Percentiles rank a stretch among this genome's conserved stretches.
Evolutionary conservation across 441 rosid species (phyloP).

Genomic region (Gossypium schwendimanii): DNA sequence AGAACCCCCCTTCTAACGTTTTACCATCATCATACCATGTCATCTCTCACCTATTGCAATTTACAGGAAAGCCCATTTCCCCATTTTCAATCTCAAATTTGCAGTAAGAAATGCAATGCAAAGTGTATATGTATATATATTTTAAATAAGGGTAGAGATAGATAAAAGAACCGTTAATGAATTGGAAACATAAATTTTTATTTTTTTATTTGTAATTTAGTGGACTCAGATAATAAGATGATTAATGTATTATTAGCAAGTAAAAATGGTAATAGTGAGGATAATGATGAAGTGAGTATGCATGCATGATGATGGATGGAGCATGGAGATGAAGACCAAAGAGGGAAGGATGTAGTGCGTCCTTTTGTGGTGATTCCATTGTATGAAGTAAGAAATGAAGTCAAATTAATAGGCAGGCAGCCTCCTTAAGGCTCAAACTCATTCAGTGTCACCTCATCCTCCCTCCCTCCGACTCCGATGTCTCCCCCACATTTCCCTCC

Average conservation of each 20-base stretch:
- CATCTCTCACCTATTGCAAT: background rate
- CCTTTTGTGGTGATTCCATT: background rate
- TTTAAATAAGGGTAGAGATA: background rate
- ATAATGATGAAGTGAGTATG: background rate
- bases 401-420: background rate
- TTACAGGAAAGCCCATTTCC: background rate
- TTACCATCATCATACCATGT: background rate
- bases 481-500: background rate
- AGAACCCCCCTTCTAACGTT: background rate
- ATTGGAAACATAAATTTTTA: too few relatives aligned
- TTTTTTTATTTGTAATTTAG: too few relatives aligned
- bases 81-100: background rate
- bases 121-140: too few relatives aligned
- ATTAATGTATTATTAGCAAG: background rate
- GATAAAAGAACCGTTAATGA: too few relatives aligned
- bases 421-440: too few relatives aligned
- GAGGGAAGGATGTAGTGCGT: background rate
- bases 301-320: background rate
- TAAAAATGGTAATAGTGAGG: background rate
- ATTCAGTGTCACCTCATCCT: background rate
- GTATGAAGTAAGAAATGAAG: background rate
- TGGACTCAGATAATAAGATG: too few relatives aligned
- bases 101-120: background rate
- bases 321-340: background rate
- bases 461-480: too few relatives aligned